Conservation (phyloP, 2,329 filamentous ascomycete species). For the Periconia digitata region DNA sequence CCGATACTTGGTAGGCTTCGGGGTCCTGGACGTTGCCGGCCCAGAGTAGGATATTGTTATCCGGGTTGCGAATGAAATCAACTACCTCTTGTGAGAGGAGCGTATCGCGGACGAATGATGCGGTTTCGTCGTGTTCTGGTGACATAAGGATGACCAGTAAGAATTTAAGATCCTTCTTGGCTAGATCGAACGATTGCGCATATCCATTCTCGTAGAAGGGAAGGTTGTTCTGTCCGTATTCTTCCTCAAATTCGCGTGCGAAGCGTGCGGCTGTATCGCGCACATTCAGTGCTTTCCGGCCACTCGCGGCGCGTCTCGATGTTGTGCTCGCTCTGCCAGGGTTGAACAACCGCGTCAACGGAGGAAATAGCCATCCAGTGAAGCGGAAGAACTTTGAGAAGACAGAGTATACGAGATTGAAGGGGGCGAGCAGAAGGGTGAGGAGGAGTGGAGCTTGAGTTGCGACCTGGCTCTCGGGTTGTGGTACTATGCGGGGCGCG, state of each 20-base stretch:
- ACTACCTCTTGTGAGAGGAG: constrained; percentile 75
- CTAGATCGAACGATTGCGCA: constrained; percentile 84
- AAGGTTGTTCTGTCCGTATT: constrained; percentile 73
- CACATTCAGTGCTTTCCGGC: constrained; percentile 75
- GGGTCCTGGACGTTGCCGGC: constrained; percentile 89
- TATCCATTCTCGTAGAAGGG: constrained; percentile 88
- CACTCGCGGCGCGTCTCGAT: constrained; percentile 59
- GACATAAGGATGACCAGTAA: constrained; percentile 85
- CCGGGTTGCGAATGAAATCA: constrained; percentile 70
- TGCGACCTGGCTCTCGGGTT: constrained; percentile 63
- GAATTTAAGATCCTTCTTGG: constrained; percentile 90
- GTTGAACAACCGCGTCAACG: constrained; percentile 68
- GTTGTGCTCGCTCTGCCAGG: constrained; percentile 49
- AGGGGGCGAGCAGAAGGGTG: constrained; percentile 76
- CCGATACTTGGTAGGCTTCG: constrained; percentile 91
- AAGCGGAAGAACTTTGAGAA: constrained; percentile 70
- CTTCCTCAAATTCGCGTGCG: constrained; percentile 91
- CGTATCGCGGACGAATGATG: constrained; percentile 77
- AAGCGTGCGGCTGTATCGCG: constrained; percentile 87
- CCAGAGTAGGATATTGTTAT: constrained; percentile 85
- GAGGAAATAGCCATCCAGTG: constrained; percentile 76
- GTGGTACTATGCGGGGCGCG: constrained; percentile 85
- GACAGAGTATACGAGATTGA: constrained; percentile 74
- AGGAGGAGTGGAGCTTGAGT: constrained; percentile 75
- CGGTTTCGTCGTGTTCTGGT: constrained; percentile 92